Evolutionary conservation across 2,329 filamentous ascomycete species (phyloP), one percentile per base, ranked within the genome.

Genomic region (Xylaria digitata): DNA sequence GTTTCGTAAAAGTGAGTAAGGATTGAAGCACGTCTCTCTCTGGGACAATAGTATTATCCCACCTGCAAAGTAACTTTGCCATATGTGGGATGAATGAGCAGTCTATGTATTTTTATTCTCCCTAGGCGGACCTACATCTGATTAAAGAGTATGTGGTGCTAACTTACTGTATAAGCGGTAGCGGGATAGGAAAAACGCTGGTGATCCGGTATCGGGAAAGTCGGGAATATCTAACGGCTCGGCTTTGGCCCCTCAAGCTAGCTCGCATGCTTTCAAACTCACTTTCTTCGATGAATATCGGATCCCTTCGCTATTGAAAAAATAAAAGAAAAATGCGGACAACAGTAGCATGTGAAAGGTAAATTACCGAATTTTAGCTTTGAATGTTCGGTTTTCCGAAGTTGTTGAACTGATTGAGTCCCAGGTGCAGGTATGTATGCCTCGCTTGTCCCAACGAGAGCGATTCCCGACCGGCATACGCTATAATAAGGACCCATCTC

Each of bases 141-240:
- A 34, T 53, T 11, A 37, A 37, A 53, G 17, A 37, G 49, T 21
- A 19, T 6, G 1, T 6, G 30, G 30, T 21, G 17, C n/a, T 56
- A 55, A 40, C 4, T 62, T 42, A 30, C 37, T 26, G 26, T 26
- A 26, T 26, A 45, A 23, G 48, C 37, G 46, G n/a, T 46, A 48
- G 46, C 48, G 49, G 17, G 43, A 61, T 53, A 61, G 11, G 17
- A 6, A 9, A 6, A 9, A 13, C 26, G 53, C 6, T 40, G 15
- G 40, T 42, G 52, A 63, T 62, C 66, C 66, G 66, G 66, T 66
- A 68, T 68, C 66, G 66, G 66, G 63, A 68, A 68, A 61, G 60
- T 68, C 63, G 66, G 66, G 63, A 66, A 66, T 66, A 46, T 19
- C 8, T 30, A 11, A 54, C 23, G 13, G 23, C 26, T 63, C 54